Evolutionary conservation across 2,329 filamentous ascomycete species (phyloP), one percentile per base, ranked within the genome.

Genomic region (Botrytis fabae): DNA sequence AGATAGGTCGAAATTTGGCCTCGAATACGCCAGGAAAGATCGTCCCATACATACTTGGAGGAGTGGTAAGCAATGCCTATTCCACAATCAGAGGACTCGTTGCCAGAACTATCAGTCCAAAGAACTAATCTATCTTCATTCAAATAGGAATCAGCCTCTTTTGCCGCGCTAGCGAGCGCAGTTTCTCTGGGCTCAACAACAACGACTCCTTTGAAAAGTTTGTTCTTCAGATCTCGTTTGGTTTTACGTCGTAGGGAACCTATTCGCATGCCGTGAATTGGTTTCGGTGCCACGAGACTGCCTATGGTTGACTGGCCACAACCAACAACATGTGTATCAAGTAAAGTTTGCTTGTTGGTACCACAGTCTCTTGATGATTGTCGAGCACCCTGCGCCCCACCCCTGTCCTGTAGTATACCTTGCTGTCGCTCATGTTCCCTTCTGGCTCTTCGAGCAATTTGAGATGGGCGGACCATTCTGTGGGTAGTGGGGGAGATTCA

Each of bases 401-500:
- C 6, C n/a, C 51, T 69, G 44, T 60, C 72, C 22, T 60, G 38
- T 32, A 60, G 59, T 51, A 46, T 60, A 25, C 48, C 71, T 57
- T 73, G 71, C 63, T 73, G 42, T 61, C 57, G 73, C 40, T 73
- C 59, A 63, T 72, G 71, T 64, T 54, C 63, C 32, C 71, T 68
- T 71, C 68, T 57, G 16, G 42, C 51, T 60, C 46, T 71, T 68
- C 60, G 68, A 69, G 54, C 62, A 60, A 73, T 75, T n/a, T 20
- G 62, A 65, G 71, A 75, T 44, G 71, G 63, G 25, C 71, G 57
- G 57, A 69, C 73, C 46, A 73, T 75, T 51, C 18, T 51, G 44
- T 63, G 38, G 38, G 38, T 22, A 44, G 44, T 12, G 18, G 61
- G n/a, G n/a, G 25, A 63, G 16, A 63, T 44, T 28, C 16, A 32